Evolutionary conservation across 1,139 yeast genomes (phyloP).

Genomic region (Blastobotrys capitulatus): DNA sequence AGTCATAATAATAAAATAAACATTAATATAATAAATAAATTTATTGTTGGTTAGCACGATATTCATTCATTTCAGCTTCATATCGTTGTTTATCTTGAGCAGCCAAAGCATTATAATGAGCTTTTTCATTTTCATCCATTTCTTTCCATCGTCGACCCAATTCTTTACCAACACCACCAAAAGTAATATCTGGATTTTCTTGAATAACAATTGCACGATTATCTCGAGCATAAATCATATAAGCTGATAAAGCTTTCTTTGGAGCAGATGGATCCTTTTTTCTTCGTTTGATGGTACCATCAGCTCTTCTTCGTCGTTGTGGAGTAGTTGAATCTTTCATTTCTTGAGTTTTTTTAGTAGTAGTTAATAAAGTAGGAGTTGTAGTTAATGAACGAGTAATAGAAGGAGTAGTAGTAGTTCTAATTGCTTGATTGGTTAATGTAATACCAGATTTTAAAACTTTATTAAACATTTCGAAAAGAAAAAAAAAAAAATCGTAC

Average conservation of each 20-base stretch:
- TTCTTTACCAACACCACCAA: constrained; percentile 51
- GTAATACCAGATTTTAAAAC: background rate
- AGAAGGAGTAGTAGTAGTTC: background rate
- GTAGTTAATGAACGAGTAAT: background rate
- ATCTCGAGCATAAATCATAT: constrained; percentile 90
- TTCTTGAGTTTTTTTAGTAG: background rate
- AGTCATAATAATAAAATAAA: background rate
- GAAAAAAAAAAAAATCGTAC: background rate
- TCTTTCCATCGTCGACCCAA: constrained; percentile 98
- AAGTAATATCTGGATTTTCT: constrained; percentile 90
- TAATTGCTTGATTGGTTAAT: background rate
- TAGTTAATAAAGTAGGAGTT: background rate
- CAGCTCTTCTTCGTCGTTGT: constrained; percentile 11
- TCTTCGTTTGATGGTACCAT: constrained; percentile 18
- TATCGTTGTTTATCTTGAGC: constrained; percentile 95
- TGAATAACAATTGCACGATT: constrained; percentile 92
- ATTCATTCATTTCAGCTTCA: constrained; percentile 92
- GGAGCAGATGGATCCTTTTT: constrained; percentile 84
- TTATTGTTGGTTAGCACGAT: constrained; percentile 31
- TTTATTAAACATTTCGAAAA: background rate
- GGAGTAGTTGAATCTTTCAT: constrained; percentile 1
- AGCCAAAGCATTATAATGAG: constrained; percentile 88
- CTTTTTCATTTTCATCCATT: constrained; percentile 70
- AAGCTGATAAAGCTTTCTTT: constrained; percentile 95
- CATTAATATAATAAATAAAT: background rate